Base-by-base conservation (phyloP, 805 yeast genomes). In the Metschnikowia aberdeeniae region DNA sequence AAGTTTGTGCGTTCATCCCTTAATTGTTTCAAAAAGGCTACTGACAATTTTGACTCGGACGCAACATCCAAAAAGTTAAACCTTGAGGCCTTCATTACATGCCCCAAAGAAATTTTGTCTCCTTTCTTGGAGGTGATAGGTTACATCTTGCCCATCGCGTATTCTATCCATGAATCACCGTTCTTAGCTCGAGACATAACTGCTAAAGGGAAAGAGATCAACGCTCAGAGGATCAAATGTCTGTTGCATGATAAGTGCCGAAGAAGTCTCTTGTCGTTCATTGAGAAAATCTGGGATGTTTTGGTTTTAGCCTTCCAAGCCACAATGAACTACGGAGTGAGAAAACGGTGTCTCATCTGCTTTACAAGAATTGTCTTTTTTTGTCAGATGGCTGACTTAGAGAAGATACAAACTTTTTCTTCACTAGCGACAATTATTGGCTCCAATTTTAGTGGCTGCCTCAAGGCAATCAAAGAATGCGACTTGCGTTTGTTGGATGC, bases 21-120 rank as follows among this genome's bases (percentile, higher is more conserved):
- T 44, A 68, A 76, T 20, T 75, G 72, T 34, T 81, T 74, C 53
- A 71, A 77, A 9, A 76, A 75, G 45, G 19, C 28, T 3, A 49
- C 46, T 12, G 52, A 43, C 4, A 28, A 8, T 2, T 14, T 4
- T 2, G 38, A 13, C 32, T 38, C 26, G 4, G 11, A 13, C 11
- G 24, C 43, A 24, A 6, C 41, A 40, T 19, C 44, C 33, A 33
- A 24, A 11, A 17, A 19, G 17, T 59, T 79, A 1, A 68, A 88
- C 5, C 77, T 84, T 37, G 95, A 86, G 56, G 78, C 87, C 0
- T 62, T 89, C 33, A 83, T 87, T 80, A 78, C 82, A 43, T 77
- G 82, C 2, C 89, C 92, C 0, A 84, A 81, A 53, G 84, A 81
- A n/a, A 59, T 86, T 26, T 61, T 85, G 14, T 53, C 76, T 1